A percentile compares a stretch with the other conserved stretches of the same genome.
Evolutionary conservation across 2,329 filamentous ascomycete genomes (phyloP).

Genomic region (Epichloe amarillans): DNA sequence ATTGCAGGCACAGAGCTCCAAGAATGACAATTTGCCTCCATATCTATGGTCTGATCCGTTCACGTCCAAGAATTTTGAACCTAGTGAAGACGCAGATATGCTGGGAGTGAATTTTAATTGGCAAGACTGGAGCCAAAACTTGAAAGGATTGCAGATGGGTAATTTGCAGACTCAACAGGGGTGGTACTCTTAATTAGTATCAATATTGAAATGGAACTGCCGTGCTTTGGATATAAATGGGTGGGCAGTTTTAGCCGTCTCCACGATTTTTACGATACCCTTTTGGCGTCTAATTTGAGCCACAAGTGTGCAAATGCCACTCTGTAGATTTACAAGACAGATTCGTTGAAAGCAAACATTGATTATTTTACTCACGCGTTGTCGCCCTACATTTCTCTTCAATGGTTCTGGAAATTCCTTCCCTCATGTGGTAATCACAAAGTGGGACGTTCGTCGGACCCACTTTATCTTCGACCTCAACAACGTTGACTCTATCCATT

Average conservation of each 20-base stretch:
- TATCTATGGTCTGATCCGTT: slow-evolving; percentile 29
- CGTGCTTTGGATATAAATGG: not conserved
- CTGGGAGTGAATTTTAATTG: slow-evolving; percentile 32
- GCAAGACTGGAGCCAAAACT: slow-evolving; percentile 33
- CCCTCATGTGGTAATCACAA: not conserved
- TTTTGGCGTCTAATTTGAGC: not conserved
- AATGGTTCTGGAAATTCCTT: too few species aligned
- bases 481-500: not conserved
- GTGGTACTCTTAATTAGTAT: slow-evolving; percentile 9
- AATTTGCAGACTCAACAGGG: slow-evolving; percentile 11
- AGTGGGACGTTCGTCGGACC: not conserved
- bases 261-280: not conserved
- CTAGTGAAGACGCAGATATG: slow-evolving; percentile 24
- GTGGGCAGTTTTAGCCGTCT: too few species aligned
- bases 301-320: too few species aligned
- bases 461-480: not conserved
- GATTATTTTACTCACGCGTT: too few species aligned
- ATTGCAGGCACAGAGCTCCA: slow-evolving; percentile 13
- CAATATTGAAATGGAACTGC: not conserved
- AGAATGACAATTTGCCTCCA: slow-evolving; percentile 24
- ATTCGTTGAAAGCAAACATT: too few species aligned
- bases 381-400: too few species aligned
- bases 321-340: too few species aligned
- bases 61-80: slow-evolving; percentile 15
- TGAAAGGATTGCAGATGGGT: slow-evolving; percentile 25